Conservation (phyloP, 768 basidiomycete species). For the Cytidiella melzeri region DNA sequence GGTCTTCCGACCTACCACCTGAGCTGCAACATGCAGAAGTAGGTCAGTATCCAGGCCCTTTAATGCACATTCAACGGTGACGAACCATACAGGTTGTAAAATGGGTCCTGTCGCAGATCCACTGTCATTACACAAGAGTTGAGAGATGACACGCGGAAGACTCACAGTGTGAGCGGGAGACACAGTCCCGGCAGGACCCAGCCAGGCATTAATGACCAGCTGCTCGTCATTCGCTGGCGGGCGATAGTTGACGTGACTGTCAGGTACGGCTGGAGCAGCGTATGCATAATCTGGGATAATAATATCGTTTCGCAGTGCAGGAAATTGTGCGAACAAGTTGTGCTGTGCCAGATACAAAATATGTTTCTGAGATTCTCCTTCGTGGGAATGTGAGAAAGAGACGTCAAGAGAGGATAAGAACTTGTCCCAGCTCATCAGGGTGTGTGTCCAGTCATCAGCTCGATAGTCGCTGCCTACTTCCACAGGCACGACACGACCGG, state of each 20-base stretch:
- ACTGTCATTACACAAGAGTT: slow-evolving; percentile 8
- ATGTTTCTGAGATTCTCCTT: slow-evolving; percentile 24
- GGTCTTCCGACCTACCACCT: slow-evolving; percentile 83
- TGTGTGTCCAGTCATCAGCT: slow-evolving; percentile 73
- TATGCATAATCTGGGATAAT: slow-evolving; percentile 87
- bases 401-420: slow-evolving; percentile 50
- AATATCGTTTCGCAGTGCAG: slow-evolving; percentile 67
- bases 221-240: slow-evolving; percentile 64
- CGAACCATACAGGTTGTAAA: slow-evolving; percentile 85
- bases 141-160: slow-evolving; percentile 2
- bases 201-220: slow-evolving; percentile 71
- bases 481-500: slow-evolving; percentile 82
- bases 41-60: too few relatives aligned
- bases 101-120: slow-evolving; percentile 68
- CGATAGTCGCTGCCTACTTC: slow-evolving; percentile 88
- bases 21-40: slow-evolving; percentile 43
- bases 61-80: too few relatives aligned
- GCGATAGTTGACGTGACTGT: slow-evolving; percentile 43
- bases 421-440: slow-evolving; percentile 67
- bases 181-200: slow-evolving; percentile 71
- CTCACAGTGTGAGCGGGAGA: slow-evolving; percentile 84
- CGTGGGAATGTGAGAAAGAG: slow-evolving; percentile 26
- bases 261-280: slow-evolving; percentile 42
- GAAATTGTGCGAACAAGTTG: slow-evolving; percentile 80
- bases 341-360: slow-evolving; percentile 88